Evolutionary conservation across 2,329 filamentous ascomycete species (phyloP), one percentile per base, ranked within the genome.

Genomic region (Colletotrichum lupini): DNA sequence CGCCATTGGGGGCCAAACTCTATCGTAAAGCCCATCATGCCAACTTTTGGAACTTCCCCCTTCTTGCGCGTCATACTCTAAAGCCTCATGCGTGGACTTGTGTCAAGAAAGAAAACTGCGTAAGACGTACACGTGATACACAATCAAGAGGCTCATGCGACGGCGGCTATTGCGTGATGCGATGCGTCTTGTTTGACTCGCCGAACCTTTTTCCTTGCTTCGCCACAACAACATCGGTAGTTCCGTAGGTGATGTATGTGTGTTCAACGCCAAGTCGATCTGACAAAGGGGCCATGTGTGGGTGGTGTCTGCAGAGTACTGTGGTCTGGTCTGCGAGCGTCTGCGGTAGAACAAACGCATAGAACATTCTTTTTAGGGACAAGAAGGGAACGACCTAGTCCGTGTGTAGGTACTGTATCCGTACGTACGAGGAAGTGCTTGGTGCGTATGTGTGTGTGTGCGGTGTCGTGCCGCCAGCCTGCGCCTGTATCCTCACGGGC

Each of bases 311-410:
- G 4, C 30, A 9, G 30, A 32, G 30, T 32, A 11, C 19, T 49
- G 42, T 49, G 42, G 42, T 49, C 19, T 49, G 42, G 42, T 49
- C 19, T 49, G 42, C 42, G 55, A 63, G 53, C 52, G 19, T 28
- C 22, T 53, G 30, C 16, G 28, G 24, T 55, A 37, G n/a, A 56
- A 46, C 9, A 67, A 30, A 46, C 24, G 63, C 68, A 67, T 67
- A 64, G 49, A 67, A 72, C 26, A 24, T 61, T 59, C 64, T 35
- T 42, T 67, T 35, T 42, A 57, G 35, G 63, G 62, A 46, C 22
- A 42, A 30, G n/a, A 22, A 5, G 24, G 19, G 19, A 22, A 19
- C 30, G 28, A 32, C n/a, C 35, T 19, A 19, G 35, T 46, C 16
- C 12, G 19, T n/a, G 57, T 19, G 42, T 16, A 37, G 30, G 42